Conservation (phyloP, 2,329 filamentous ascomycete species). For the Colletotrichum phormii region DNA sequence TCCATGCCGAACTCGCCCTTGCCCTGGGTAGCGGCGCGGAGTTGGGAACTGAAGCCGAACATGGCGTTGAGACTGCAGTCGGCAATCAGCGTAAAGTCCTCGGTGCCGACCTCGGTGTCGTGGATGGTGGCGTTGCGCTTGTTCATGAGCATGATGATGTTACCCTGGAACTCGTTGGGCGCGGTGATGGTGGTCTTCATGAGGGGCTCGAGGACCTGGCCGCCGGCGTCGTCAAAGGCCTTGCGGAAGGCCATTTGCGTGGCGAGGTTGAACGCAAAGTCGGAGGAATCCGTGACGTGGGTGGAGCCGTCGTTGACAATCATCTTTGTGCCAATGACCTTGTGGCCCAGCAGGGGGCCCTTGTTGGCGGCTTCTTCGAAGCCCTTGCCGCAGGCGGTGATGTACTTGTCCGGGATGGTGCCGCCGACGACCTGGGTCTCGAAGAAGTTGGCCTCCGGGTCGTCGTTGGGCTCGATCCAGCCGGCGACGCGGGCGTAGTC, state of each 20-base stretch:
- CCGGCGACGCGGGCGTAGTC: constrained; percentile 95
- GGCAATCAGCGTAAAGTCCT: constrained; percentile 92
- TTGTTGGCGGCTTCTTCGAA: constrained; percentile 86
- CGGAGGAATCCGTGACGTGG: constrained; percentile 97
- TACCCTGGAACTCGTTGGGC: constrained; percentile 97
- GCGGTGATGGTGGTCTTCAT: constrained; percentile 99
- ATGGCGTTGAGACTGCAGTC: constrained; percentile 96
- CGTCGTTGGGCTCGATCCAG: constrained; percentile 86
- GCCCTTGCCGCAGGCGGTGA: constrained; percentile 94
- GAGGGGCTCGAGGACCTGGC: constrained; percentile 90
- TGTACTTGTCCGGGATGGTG: constrained; percentile 93
- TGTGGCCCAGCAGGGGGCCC: constrained; percentile 92
- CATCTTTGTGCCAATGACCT: constrained; percentile 90
- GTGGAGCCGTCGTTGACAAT: constrained; percentile 96
- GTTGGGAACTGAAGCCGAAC: constrained; percentile 95
- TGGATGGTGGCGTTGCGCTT: constrained; percentile 96
- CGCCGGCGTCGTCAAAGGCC: constrained; percentile 83
- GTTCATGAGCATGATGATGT: constrained; percentile 93
- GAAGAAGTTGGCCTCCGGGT: constrained; percentile 81
- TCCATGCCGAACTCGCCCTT: constrained; percentile 99
- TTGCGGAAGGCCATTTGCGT: constrained; percentile 98
- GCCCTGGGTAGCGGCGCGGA: constrained; percentile 93
- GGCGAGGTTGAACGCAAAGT: constrained; percentile 94
- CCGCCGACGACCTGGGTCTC: constrained; percentile 90
- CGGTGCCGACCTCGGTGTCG: constrained; percentile 92